These are phyloP conservation scores for Soucietia sequanensis DNA, from an alignment of 805 yeast genomes.

Conservation along the genomic window DNA sequence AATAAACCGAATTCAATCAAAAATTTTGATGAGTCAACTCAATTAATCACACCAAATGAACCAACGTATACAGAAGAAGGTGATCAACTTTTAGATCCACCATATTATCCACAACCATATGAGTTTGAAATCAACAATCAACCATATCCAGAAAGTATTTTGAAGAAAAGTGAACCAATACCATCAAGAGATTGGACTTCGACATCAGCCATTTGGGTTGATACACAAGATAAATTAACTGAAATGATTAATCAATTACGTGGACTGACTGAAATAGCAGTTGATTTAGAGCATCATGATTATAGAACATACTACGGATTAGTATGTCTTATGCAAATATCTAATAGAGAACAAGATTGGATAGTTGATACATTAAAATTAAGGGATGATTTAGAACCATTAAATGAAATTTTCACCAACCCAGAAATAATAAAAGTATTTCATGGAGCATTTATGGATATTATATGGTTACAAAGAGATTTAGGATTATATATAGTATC, in stretches of 20 bases:
- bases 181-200: conserved; percentile 63
- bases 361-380: conserved; percentile 80
- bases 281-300: conserved; percentile 96
- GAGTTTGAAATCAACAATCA: conserved; percentile 66
- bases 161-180: conserved; percentile 40
- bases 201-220: conserved; percentile 71
- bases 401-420: conserved; percentile 77
- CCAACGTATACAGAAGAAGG: conserved; percentile 13
- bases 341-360: conserved; percentile 79
- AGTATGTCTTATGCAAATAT: conserved; percentile 90
- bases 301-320: conserved; percentile 86
- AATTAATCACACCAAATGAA: conserved; percentile 27
- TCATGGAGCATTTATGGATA: conserved; percentile 97
- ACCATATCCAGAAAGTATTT: conserved; percentile 62
- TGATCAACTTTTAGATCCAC: conserved; percentile 43
- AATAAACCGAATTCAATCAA: conserved; percentile 69
- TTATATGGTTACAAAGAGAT: conserved; percentile 95
- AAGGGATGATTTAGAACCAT: conserved; percentile 62
- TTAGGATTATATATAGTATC: conserved; percentile 88
- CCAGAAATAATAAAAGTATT: conserved; percentile 82
- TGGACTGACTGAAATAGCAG: conserved; percentile 66
- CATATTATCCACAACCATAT: conserved; percentile 80
- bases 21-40: conserved; percentile 52
- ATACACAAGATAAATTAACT: conserved; percentile 49
- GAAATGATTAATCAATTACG: conserved; percentile 55